Evolutionary conservation across 257 asterid genomes (phyloP), one percentile per base, ranked within the genome.

Genomic region (Fraxinus cuspidata): DNA sequence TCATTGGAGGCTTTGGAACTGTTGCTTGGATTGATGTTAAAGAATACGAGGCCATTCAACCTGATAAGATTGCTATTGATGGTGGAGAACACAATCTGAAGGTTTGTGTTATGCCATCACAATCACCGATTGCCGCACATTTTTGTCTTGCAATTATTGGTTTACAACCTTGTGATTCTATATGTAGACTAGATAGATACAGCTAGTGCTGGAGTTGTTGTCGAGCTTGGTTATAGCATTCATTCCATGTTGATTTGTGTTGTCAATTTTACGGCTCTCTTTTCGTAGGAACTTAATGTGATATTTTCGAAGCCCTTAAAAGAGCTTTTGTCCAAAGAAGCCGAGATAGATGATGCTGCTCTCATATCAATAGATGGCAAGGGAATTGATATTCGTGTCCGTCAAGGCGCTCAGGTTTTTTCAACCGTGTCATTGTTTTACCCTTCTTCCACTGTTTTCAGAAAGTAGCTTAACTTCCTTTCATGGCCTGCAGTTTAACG

Each of bases 1-100:
- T 95, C 81, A 91, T 95, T 35, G 97, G 99, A 76, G 99, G 99
- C 79, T 95, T 93, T 79, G 99, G 98, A 70, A 95, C 99, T 66
- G 99, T 95, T 78, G 97, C 98, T 78, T 95, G 98, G 99, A 93
- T 95, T 70, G 92, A 93, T 79, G 93, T 93, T 74, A 87, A 90
- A 81, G 99, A 95, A 78, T 95, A 95, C 5, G 99, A 95, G 85
- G 74, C 87, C 76, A 82, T 91, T 83, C 90, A 82, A 82, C 98
- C 99, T 7, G 99, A 95, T 76, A 95, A 87, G 83, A 95, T 95
- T 81, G 97, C 96, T 63, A 96, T 90, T 75, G 94, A 95, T 81
- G 98, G 98, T 5, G 98, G 96, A 23, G 99, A 95, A 86, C 96
- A 93, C 58, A 87, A 88, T 84, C 86, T 95, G 75, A 93, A 95